A percentile compares a stretch with the other conserved stretches of the same genome.
Conservation (phyloP, 116 monocot genomes). For the Trichopus zeylanicus region DNA sequence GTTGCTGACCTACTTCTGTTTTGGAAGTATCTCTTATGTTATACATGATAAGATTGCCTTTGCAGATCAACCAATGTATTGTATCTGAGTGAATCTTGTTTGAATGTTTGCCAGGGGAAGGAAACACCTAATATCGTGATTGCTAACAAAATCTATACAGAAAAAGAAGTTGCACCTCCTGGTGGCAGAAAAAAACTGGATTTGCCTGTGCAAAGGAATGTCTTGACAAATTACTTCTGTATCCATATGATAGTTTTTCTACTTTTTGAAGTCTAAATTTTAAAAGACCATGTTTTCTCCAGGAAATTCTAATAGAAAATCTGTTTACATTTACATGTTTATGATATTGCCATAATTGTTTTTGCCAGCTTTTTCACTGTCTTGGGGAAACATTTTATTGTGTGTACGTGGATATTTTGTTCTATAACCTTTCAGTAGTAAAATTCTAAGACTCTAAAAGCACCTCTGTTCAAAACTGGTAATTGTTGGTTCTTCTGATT, state of each 20-base stretch:
- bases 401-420: not conserved
- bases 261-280: not conserved
- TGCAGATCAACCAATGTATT: no score
- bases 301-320: not conserved
- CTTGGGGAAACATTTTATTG: no score
- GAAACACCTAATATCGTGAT: conserved; percentile 3
- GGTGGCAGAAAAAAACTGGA: conserved; percentile 57
- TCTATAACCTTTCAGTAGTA: not conserved
- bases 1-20: not conserved
- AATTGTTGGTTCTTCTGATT: no score
- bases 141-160: conserved; percentile 16
- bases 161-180: conserved; percentile 23
- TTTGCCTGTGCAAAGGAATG: conserved; percentile 87
- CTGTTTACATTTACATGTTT: not conserved
- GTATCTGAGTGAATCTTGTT: not conserved
- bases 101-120: conserved; percentile 24
- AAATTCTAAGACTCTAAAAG: no score
- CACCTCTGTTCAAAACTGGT: no score
- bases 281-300: not conserved
- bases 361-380: no score
- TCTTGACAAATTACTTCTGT: conserved; percentile 97
- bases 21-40: no score
- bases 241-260: conserved; percentile 27
- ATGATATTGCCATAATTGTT: no score
- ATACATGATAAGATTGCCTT: no score